Evolutionary conservation across 2,329 filamentous ascomycete genomes (phyloP).

Genomic region (Botryotinia convoluta): DNA sequence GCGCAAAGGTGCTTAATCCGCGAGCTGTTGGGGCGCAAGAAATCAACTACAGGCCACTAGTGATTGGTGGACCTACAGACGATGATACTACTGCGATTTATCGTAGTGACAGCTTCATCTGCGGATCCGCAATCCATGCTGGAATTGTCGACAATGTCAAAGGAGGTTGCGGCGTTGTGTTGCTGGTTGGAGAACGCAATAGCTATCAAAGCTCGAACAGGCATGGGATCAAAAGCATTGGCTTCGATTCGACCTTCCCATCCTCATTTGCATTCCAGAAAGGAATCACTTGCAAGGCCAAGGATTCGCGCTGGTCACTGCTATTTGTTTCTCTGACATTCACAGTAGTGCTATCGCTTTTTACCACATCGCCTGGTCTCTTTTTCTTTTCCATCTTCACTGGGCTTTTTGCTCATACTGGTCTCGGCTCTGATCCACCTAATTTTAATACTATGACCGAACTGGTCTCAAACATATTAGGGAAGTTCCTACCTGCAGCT

Average conservation of each 20-base stretch:
- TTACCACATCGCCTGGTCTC: slow-evolving; percentile 72
- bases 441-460: slow-evolving; percentile 62
- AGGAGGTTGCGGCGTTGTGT: slow-evolving; percentile 80
- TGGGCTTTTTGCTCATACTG: slow-evolving; percentile 85
- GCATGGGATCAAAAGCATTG: slow-evolving; percentile 74
- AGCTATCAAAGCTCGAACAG: slow-evolving; percentile 61
- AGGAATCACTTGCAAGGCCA: slow-evolving; percentile 63
- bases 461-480: slow-evolving; percentile 74
- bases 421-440: slow-evolving; percentile 85
- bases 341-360: slow-evolving; percentile 73
- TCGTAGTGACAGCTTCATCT: slow-evolving; percentile 86
- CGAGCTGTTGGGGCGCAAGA: slow-evolving; percentile 71
- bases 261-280: slow-evolving; percentile 76
- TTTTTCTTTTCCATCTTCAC: slow-evolving; percentile 85
- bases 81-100: slow-evolving; percentile 57
- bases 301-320: slow-evolving; percentile 80
- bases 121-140: slow-evolving; percentile 78
- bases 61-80: slow-evolving; percentile 62
- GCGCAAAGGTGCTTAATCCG: slow-evolving; percentile 64
- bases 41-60: slow-evolving; percentile 60
- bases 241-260: slow-evolving; percentile 87
- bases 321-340: slow-evolving; percentile 80
- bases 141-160: slow-evolving; percentile 68
- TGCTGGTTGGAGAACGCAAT: slow-evolving; percentile 65
- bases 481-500: slow-evolving; percentile 79